A percentile compares a stretch with the other conserved stretches of the same genome.
These are phyloP conservation scores for Holtermanniella nyarrowii DNA, from an alignment of 768 basidiomycete genomes.

Conservation along the genomic window DNA sequence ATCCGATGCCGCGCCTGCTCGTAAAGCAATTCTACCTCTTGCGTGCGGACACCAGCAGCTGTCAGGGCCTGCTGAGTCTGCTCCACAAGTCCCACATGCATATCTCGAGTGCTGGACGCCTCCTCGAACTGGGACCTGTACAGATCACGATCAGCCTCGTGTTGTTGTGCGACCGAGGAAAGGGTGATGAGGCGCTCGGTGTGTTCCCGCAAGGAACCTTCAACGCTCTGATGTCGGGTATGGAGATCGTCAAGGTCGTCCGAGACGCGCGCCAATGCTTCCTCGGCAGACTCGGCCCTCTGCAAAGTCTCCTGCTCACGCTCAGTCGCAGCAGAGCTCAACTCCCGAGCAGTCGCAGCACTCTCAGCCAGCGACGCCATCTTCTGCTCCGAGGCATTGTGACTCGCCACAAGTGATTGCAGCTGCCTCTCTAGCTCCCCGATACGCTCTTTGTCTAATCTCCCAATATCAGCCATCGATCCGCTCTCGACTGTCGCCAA, in stretches of 20 bases:
- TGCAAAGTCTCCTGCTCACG: slow-evolving; percentile 62
- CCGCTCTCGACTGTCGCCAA: slow-evolving; percentile 71
- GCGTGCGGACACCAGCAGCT: slow-evolving; percentile 62
- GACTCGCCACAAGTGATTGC: slow-evolving; percentile 54
- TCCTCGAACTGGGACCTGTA: slow-evolving; percentile 62
- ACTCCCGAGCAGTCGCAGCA: slow-evolving; percentile 54
- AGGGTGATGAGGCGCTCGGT: slow-evolving; percentile 62
- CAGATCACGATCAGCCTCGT: slow-evolving; percentile 63
- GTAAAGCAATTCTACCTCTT: slow-evolving; percentile 67
- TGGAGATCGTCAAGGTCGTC: slow-evolving; percentile 64
- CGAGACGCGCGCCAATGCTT: slow-evolving; percentile 52
- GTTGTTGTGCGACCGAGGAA: slow-evolving; percentile 63
- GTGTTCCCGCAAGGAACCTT: slow-evolving; percentile 63
- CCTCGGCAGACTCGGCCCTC: slow-evolving; percentile 66
- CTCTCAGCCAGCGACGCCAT: slow-evolving; percentile 62
- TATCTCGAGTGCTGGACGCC: slow-evolving; percentile 58
- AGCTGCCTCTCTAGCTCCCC: slow-evolving; percentile 61
- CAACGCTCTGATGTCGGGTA: slow-evolving; percentile 51
- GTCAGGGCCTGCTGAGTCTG: slow-evolving; percentile 69
- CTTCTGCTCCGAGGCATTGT: slow-evolving; percentile 49
- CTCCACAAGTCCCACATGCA: slow-evolving; percentile 77
- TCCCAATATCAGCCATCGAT: slow-evolving; percentile 54
- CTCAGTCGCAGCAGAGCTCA: slow-evolving; percentile 69
- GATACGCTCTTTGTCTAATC: slow-evolving; percentile 70
- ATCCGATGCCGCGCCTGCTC: slow-evolving; percentile 61